A percentile compares a stretch with the other conserved stretches of the same genome.
Evolutionary conservation across 345 rosid genomes (phyloP).

Genomic region (Citrus trifoliata): DNA sequence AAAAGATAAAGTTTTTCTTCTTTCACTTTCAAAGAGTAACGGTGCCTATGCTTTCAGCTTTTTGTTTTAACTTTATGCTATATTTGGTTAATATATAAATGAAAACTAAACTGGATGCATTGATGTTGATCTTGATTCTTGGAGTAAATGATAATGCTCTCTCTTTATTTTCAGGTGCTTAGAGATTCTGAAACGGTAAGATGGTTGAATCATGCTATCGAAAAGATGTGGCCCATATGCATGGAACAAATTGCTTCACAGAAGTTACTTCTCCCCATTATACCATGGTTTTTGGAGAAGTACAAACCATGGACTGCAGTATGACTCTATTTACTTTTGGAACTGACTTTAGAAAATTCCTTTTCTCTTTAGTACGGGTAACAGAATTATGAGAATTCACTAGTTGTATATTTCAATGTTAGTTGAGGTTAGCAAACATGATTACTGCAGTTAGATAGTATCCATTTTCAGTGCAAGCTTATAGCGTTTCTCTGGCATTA

Average conservation of each 20-base stretch:
- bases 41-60: conserved; percentile 1
- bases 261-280: conserved; percentile 85
- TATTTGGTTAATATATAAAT: not conserved
- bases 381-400: not conserved
- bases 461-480: not conserved
- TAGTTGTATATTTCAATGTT: not conserved
- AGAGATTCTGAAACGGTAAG: conserved; percentile 84
- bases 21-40: not conserved
- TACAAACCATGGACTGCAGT: conserved; percentile 99
- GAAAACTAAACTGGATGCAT: not conserved
- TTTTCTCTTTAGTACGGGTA: not conserved
- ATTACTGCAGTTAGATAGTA: not conserved
- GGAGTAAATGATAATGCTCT: not conserved
- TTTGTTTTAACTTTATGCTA: not conserved
- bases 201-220: conserved; percentile 86
- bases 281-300: conserved; percentile 96
- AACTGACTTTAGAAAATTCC: not conserved
- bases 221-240: conserved; percentile 92
- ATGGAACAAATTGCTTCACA: conserved; percentile 90
- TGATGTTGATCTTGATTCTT: not conserved
- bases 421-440: not conserved
- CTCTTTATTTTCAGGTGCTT: conserved; percentile 48
- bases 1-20: not conserved
- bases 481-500: not conserved
- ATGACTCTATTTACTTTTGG: conserved; percentile 16